Percentiles rank a stretch among this genome's conserved stretches.
Evolutionary conservation across 2,329 filamentous ascomycete species (phyloP).

Genomic region (Fusarium sp.): DNA sequence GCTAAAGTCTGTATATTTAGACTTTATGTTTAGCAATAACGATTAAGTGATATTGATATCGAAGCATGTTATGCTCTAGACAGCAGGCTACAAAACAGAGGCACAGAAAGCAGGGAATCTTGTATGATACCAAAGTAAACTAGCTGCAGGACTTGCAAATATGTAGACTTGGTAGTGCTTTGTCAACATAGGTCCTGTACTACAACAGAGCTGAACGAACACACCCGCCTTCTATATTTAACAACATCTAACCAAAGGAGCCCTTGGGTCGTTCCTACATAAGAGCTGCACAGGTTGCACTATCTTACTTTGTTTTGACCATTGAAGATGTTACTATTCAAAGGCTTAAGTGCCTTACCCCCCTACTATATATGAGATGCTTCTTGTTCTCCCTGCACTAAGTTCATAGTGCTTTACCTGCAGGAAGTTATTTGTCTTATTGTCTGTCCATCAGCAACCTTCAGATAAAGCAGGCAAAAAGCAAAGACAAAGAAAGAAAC

Average conservation of each 20-base stretch:
- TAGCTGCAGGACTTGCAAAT: background rate
- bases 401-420: background rate
- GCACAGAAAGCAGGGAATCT: background rate
- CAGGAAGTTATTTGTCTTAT: background rate
- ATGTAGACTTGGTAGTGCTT: background rate
- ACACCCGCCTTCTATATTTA: background rate
- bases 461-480: background rate
- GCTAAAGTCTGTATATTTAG: background rate
- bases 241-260: background rate
- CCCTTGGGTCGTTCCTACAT: background rate
- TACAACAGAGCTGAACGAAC: background rate
- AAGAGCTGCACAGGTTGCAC: background rate
- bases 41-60: background rate
- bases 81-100: background rate
- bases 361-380: background rate
- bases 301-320: background rate
- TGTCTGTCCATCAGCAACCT: background rate
- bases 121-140: background rate
- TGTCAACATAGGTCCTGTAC: background rate
- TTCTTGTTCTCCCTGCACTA: background rate
- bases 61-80: background rate
- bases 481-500: background rate
- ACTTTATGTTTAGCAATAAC: background rate
- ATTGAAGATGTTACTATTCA: background rate
- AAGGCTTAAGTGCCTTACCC: background rate